Percentiles rank a stretch among this genome's conserved stretches.
Conservation (phyloP, 805 yeast species). For the Candida hungchunana region DNA sequence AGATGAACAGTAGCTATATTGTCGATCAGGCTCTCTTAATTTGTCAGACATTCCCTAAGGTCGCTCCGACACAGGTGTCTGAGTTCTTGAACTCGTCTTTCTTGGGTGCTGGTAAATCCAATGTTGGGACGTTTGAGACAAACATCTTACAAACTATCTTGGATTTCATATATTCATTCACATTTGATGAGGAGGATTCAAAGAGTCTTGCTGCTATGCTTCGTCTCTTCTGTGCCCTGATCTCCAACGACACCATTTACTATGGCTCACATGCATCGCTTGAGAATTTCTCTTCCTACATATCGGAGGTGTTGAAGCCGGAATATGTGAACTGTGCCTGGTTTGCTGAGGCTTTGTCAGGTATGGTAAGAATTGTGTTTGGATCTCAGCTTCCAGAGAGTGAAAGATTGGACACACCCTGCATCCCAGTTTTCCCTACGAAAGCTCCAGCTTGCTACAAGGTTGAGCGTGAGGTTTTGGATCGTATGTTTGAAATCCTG, state of each 20-base stretch:
- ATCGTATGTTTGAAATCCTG: slow-evolving; percentile 40
- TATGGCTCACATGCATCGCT: slow-evolving; percentile 31
- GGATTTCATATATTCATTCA: slow-evolving; percentile 33
- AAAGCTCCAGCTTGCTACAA: slow-evolving; percentile 21
- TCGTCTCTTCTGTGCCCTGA: slow-evolving; percentile 38
- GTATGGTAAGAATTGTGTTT: slow-evolving; percentile 52
- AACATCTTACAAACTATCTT: slow-evolving; percentile 36
- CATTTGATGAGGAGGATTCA: slow-evolving; percentile 26
- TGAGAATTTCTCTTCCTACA: slow-evolving; percentile 33
- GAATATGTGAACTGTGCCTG: slow-evolving; percentile 44
- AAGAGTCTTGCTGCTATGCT: slow-evolving; percentile 36
- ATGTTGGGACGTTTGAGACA: slow-evolving; percentile 30
- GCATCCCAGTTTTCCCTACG: slow-evolving; percentile 13
- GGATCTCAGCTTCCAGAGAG: slow-evolving; percentile 46
- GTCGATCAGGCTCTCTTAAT: slow-evolving; percentile 40
- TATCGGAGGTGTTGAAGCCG: slow-evolving; percentile 34
- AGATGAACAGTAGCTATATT: slow-evolving; percentile 30
- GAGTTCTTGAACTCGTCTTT: slow-evolving; percentile 36
- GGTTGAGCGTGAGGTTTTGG: slow-evolving; percentile 22
- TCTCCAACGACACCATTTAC: slow-evolving; percentile 36
- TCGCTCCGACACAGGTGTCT: slow-evolving; percentile 32
- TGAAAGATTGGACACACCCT: slow-evolving; percentile 29
- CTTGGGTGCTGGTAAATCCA: slow-evolving; percentile 30
- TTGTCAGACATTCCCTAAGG: slow-evolving; percentile 39
- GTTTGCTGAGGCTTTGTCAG: slow-evolving; percentile 53